Conservation (phyloP, 2,329 filamentous ascomycete genomes). For the Colletotrichum sidae region DNA sequence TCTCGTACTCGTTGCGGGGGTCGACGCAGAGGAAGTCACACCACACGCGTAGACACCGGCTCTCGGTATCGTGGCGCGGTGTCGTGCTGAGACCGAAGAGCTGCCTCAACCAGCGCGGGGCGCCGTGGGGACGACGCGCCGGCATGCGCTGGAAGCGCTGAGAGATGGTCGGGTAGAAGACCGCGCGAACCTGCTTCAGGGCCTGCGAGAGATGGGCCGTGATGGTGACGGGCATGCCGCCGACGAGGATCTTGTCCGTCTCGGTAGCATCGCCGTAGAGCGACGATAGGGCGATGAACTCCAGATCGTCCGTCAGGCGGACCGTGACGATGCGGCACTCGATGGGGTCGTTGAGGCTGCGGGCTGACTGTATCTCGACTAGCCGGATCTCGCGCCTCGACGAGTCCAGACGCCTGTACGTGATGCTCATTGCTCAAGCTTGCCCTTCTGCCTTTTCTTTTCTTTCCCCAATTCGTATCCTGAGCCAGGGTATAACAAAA, state of each 20-base stretch:
- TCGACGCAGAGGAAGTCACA: constrained; percentile 47
- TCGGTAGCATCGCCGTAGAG: constrained; percentile 44
- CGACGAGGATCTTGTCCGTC: constrained; percentile 46
- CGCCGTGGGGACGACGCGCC: constrained; percentile 32
- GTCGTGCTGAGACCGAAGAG: constrained; percentile 37
- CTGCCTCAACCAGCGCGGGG: constrained; percentile 40
- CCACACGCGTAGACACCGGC: constrained; percentile 44
- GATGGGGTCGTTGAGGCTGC: constrained; percentile 43
- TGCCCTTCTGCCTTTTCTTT: neutral
- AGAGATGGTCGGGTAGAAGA: constrained; percentile 45
- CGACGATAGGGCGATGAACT: constrained; percentile 47
- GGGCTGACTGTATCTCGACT: constrained; percentile 47
- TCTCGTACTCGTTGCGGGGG: constrained; percentile 43
- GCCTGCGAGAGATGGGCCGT: constrained; percentile 45
- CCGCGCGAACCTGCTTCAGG: constrained; percentile 46
- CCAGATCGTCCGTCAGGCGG: constrained; percentile 41
- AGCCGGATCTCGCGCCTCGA: constrained; percentile 46
- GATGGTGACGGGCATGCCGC: constrained; percentile 43
- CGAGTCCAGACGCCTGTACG: constrained; percentile 40
- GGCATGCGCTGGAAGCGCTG: constrained; percentile 39
- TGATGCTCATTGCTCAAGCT: constrained; percentile 17
- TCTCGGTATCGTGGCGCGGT: constrained; percentile 4
- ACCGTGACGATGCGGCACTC: constrained; percentile 48
- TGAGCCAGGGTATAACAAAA: neutral
- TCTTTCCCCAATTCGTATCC: neutral